Conservation (phyloP, 177 flowering plant genomes). For the Vitis hybrid region DNA sequence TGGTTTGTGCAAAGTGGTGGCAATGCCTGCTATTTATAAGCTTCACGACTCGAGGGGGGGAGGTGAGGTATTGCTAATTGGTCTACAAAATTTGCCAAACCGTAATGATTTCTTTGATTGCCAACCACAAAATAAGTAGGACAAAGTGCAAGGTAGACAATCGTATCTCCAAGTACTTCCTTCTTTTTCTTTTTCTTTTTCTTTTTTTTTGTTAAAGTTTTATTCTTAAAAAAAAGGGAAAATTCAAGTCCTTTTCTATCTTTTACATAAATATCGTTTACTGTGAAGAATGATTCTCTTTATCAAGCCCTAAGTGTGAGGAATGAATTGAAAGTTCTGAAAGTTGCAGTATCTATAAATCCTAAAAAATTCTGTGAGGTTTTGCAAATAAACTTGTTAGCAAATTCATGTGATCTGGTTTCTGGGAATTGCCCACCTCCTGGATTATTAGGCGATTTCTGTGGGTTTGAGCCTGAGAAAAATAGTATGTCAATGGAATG, state of each 20-base stretch:
- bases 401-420: slow-evolving; percentile 2
- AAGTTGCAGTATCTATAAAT: background rate
- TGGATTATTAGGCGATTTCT: background rate
- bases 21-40: slow-evolving; percentile 35
- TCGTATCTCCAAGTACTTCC: too few species aligned
- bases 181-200: too few species aligned
- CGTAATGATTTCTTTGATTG: slow-evolving; percentile 28
- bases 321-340: background rate
- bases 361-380: slow-evolving; percentile 1
- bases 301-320: background rate
- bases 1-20: slow-evolving; percentile 31
- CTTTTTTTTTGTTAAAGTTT: too few species aligned
- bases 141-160: slow-evolving; percentile 15
- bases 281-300: background rate
- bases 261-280: background rate
- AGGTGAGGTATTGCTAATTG: slow-evolving; percentile 41
- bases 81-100: slow-evolving; percentile 22
- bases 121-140: slow-evolving; percentile 31
- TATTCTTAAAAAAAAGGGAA: background rate
- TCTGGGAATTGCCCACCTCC: background rate
- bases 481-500: slow-evolving; percentile 2
- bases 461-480: slow-evolving; percentile 6
- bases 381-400: background rate
- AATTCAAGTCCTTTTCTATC: slow-evolving; percentile 14
- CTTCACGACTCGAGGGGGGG: slow-evolving; percentile 12